Conservation (phyloP, 106 monocot genomes). For the Dioscorea alata region DNA sequence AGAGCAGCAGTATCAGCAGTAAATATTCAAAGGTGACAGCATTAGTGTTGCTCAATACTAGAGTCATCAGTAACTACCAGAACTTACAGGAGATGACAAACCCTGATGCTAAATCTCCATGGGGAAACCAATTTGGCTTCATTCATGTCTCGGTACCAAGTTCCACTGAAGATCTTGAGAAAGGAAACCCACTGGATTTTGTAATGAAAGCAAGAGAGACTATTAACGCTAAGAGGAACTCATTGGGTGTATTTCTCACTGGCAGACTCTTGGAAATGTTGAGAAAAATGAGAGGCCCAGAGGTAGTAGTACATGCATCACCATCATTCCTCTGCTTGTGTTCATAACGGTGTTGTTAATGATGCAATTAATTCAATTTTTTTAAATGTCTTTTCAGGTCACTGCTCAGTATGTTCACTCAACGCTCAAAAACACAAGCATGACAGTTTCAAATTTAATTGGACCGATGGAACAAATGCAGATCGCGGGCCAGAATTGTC, state of each 20-base stretch:
- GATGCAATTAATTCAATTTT: background rate
- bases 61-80: conserved; percentile 38
- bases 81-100: conserved; percentile 31
- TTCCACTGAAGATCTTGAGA: conserved; percentile 15
- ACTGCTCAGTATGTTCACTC: conserved; percentile 45
- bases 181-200: conserved; percentile 37
- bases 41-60: conserved; percentile 59
- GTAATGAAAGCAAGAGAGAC: conserved; percentile 37
- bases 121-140: conserved; percentile 82
- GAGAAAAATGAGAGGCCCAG: conserved; percentile 49
- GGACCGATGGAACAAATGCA: conserved; percentile 59
- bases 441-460: conserved; percentile 59
- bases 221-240: conserved; percentile 53
- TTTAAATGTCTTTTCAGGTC: conserved; percentile 14
- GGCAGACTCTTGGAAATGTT: conserved; percentile 42
- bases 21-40: conserved; percentile 24
- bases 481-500: conserved; percentile 40
- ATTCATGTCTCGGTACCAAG: conserved; percentile 44
- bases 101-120: conserved; percentile 25
- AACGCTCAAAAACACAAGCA: conserved; percentile 58
- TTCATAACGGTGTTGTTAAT: too few relatives aligned
- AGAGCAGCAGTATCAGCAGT: background rate
- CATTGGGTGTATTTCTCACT: conserved; percentile 50
- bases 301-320: conserved; percentile 30
- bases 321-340: background rate